Evolutionary conservation across 768 basidiomycete genomes (phyloP).

Genomic region (Lepiota subincarnata): DNA sequence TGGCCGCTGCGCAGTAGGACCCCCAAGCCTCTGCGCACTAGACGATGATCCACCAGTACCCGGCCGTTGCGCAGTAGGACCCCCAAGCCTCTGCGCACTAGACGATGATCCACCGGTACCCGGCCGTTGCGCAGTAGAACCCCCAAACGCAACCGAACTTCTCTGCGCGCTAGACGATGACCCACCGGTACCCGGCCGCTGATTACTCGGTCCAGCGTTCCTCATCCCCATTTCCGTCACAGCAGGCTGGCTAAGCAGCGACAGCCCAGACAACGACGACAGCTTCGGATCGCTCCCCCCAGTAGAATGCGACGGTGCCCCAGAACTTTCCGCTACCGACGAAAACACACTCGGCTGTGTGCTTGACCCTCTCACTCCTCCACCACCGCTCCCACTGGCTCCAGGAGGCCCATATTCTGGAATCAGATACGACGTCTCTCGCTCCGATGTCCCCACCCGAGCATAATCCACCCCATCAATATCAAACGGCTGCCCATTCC

Average conservation of each 20-base stretch:
- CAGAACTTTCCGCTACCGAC: background rate
- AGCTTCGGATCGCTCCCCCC: background rate
- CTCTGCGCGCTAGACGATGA: background rate
- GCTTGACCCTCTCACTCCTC: background rate
- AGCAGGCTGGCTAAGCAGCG: slow-evolving; percentile 7
- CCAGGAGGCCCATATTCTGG: background rate
- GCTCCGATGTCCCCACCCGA: slow-evolving; percentile 1
- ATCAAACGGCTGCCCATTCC: background rate
- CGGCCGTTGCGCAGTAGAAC: too few relatives aligned
- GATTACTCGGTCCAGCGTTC: background rate
- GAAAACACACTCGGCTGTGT: background rate
- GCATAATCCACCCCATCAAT: slow-evolving; percentile 3
- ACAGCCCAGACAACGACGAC: slow-evolving; percentile 2
- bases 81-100: too few relatives aligned
- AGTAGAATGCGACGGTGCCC: background rate
- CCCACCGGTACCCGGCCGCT: background rate
- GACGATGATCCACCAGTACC: background rate
- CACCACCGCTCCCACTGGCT: background rate
- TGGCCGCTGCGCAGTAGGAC: too few relatives aligned
- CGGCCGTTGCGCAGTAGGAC: too few relatives aligned
- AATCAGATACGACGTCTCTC: background rate
- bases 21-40: too few relatives aligned
- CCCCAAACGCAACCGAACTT: too few relatives aligned
- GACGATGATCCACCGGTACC: background rate
- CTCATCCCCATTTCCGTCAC: background rate